phyloP scores from a whole-genome alignment of 2,329 filamentous ascomycete genomes.

The Exophiala alcalophila region DNA sequence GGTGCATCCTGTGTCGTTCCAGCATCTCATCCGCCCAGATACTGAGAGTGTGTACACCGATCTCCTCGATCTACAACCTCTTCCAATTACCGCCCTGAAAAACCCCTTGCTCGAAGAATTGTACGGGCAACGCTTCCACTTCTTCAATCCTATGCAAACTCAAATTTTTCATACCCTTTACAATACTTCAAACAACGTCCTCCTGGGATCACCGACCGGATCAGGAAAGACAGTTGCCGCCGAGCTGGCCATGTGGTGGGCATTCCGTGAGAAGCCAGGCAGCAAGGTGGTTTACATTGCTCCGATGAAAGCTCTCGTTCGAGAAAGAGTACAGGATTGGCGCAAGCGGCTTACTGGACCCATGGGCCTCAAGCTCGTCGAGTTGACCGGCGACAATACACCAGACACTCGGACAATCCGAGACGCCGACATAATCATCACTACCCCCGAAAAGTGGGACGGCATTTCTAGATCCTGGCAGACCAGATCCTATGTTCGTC shows the following conservation, averaged over 20 bases:
- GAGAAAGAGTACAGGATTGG: constrained; percentile 96
- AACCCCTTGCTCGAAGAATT: constrained; percentile 84
- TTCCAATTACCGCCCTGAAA: constrained; percentile 82
- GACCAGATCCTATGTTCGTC: constrained; percentile 89
- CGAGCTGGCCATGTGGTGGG: constrained; percentile 99
- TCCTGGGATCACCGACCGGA: constrained; percentile 92
- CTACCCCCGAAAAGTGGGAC: constrained; percentile 99
- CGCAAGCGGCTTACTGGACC: constrained; percentile 73
- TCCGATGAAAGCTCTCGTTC: constrained; percentile 97
- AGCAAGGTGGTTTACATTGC: constrained; percentile 99
- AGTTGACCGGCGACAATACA: constrained; percentile 96
- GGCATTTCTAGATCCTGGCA: constrained; percentile 99
- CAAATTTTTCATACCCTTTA: constrained; percentile 98
- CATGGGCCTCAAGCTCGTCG: constrained; percentile 85
- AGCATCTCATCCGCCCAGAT: constrained; percentile 94
- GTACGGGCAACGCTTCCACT: constrained; percentile 85
- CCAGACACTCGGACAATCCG: constrained; percentile 94
- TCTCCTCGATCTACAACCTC: constrained; percentile 82
- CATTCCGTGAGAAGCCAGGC: constrained; percentile 87
- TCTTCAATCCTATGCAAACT: constrained; percentile 99
- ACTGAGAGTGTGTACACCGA: constrained; percentile 98
- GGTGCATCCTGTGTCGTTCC: constrained; percentile 91
- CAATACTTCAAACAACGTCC: constrained; percentile 84
- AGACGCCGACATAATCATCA: constrained; percentile 96
- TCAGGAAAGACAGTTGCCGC: constrained; percentile 97